Conservation (phyloP, 1,139 yeast species). For the Sugiyamaella grinbergsii region DNA sequence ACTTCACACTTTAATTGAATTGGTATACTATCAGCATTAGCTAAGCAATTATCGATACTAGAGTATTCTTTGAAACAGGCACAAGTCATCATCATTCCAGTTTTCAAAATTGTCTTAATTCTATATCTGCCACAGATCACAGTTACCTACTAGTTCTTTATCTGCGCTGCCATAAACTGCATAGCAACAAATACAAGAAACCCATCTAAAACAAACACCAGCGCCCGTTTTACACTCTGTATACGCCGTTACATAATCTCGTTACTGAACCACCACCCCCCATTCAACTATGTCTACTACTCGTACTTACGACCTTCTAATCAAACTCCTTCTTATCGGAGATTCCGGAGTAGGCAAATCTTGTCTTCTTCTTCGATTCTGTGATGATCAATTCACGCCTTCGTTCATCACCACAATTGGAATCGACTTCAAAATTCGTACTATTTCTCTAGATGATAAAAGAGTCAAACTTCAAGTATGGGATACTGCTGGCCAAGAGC, state of each 20-base stretch:
- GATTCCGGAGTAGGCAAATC: constrained; percentile 97
- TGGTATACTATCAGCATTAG: too few relatives aligned
- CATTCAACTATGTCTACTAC: constrained; percentile 45
- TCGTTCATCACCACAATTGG: constrained; percentile 97
- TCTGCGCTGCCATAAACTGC: too few relatives aligned
- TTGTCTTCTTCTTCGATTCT: constrained; percentile 88
- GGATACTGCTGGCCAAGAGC: constrained; percentile 99
- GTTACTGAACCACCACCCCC: neutral
- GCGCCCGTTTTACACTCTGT: too few relatives aligned
- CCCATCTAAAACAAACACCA: too few relatives aligned
- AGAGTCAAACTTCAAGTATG: constrained; percentile 93
- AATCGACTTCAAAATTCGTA: constrained; percentile 95
- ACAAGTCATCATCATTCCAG: too few relatives aligned
- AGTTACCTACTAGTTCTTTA: too few relatives aligned
- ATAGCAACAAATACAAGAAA: too few relatives aligned
- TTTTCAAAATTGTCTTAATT: too few relatives aligned
- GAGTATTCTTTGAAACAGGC: too few relatives aligned
- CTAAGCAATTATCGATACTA: too few relatives aligned
- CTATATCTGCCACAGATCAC: neutral
- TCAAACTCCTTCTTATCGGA: constrained; percentile 91
- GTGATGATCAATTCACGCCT: constrained; percentile 96
- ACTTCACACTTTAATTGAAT: neutral
- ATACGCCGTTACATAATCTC: too few relatives aligned
- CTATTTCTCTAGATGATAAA: constrained; percentile 90
- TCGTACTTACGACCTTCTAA: constrained; percentile 88